These are phyloP conservation scores for Sinapis alba DNA, from an alignment of 441 rosid species.

Conservation along the genomic window DNA sequence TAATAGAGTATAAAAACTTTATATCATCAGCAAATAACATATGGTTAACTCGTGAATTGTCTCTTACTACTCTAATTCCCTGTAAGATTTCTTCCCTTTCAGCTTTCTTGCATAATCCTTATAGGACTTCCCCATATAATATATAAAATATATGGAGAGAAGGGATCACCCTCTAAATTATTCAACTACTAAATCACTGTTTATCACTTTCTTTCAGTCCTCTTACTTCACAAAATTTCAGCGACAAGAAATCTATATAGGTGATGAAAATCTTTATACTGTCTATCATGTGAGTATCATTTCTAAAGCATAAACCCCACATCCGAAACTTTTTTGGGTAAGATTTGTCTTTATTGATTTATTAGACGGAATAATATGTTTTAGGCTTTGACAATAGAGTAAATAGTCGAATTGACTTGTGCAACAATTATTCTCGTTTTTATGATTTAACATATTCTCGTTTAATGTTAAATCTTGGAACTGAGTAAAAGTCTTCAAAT, in stretches of 20 bases:
- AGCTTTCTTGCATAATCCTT: too few species aligned
- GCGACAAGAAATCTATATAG: not conserved
- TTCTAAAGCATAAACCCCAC: constrained; percentile 21
- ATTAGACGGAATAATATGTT: not conserved
- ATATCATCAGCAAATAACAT: too few species aligned
- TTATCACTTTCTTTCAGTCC: not conserved
- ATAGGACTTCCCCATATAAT: too few species aligned
- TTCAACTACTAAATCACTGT: not conserved
- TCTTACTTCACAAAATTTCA: not conserved
- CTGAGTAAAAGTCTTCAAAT: not conserved
- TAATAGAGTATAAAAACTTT: too few species aligned
- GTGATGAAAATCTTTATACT: not conserved
- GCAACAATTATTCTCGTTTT: constrained; percentile 30
- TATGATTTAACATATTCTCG: too few species aligned
- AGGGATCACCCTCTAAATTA: too few species aligned
- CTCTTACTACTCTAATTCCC: too few species aligned
- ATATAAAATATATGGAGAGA: too few species aligned
- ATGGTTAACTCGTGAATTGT: too few species aligned
- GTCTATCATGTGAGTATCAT: not conserved
- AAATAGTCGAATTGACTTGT: constrained; percentile 13
- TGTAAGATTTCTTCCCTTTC: too few species aligned
- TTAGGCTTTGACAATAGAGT: constrained; percentile 19
- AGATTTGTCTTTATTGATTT: not conserved
- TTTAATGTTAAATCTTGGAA: not conserved
- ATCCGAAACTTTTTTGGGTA: not conserved